Base-by-base conservation (phyloP, 2,329 filamentous ascomycete species). In the Diaporthe ilicicola region DNA sequence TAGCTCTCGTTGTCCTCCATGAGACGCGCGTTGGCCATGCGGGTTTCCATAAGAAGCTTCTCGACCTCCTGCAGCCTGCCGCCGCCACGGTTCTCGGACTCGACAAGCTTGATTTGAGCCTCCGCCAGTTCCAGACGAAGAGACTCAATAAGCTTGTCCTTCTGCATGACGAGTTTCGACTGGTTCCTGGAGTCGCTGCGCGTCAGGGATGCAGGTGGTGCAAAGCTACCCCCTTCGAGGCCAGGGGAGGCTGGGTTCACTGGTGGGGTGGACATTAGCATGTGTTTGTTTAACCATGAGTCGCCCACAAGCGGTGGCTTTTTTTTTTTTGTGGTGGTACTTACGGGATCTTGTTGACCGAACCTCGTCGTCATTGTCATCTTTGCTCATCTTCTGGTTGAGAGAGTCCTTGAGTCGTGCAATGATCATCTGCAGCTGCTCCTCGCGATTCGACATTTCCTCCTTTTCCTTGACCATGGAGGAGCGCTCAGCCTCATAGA, bases 1-100 rank as follows among this genome's bases (percentile, higher is more conserved):
- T 97, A 99, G 82, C 94, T 97, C 82, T 99, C 96, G 78, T 98
- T 98, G 82, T 99, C 96, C 83, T 99, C 96, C 93, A 98, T 96
- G 74, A 99, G 86, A 55, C 95, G 90, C 70, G 96, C 96, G 79
- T 98, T 99, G 75, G 94, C 93, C 92, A 98, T 96, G 77, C 95
- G 94, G 48, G 94, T 92, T 79, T 98, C 95, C 82, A 98, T 91
- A 66, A 98, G 88, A 74, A 93, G 90, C 76, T 93, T 92, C 83
- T 98, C 95, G n/a, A 98, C 89, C 81, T 97, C 94, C 75, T 94
- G 93, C 78, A 97, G 85, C 34, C 93, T 91, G 55, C 94, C 94
- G 67, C 95, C 95, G 66, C 94, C 95, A 81, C 93, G 91, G 80
- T 98, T 97, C 82, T 98, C 95, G 68, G 96, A 91, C 81, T 98